phyloP scores from a whole-genome alignment of 768 basidiomycete species.

The Lepiota brunneoincarnata region DNA sequence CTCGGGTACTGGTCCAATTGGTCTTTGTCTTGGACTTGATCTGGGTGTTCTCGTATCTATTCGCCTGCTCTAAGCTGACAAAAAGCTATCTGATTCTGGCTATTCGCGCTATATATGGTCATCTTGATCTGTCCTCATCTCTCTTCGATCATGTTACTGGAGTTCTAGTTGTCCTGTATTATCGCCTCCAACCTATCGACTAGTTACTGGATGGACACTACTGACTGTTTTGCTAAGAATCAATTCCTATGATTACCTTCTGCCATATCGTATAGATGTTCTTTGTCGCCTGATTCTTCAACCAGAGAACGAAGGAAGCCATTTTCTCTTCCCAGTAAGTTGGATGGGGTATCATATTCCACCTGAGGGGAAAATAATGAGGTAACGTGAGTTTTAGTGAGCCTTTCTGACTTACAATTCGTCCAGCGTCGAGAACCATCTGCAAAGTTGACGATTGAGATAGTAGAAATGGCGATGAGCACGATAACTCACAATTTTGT shows the following conservation, averaged over 20 bases:
- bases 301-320: conserved; percentile 54
- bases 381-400: background rate
- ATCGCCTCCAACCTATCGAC: conserved; percentile 7
- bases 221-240: conserved; percentile 2
- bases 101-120: background rate
- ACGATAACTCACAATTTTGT: conserved; percentile 36
- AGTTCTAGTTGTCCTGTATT: conserved; percentile 6
- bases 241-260: conserved; percentile 14
- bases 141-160: conserved; percentile 12
- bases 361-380: conserved; percentile 23
- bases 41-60: conserved; percentile 4
- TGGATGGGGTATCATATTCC: conserved; percentile 52
- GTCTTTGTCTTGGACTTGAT: background rate
- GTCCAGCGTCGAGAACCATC: conserved; percentile 19
- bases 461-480: background rate
- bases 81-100: background rate
- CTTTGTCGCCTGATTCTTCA: conserved; percentile 56
- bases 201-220: conserved; percentile 11
- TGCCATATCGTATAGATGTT: conserved; percentile 45
- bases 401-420: conserved; percentile 12
- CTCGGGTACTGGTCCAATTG: background rate
- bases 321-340: conserved; percentile 49
- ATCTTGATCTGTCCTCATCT: background rate
- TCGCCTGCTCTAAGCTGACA: background rate
- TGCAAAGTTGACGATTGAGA: background rate